A percentile compares a stretch with the other conserved stretches of the same genome.
These are phyloP conservation scores for Aureoboletus auriporus DNA, from an alignment of 768 basidiomycete genomes.

Conservation along the genomic window DNA sequence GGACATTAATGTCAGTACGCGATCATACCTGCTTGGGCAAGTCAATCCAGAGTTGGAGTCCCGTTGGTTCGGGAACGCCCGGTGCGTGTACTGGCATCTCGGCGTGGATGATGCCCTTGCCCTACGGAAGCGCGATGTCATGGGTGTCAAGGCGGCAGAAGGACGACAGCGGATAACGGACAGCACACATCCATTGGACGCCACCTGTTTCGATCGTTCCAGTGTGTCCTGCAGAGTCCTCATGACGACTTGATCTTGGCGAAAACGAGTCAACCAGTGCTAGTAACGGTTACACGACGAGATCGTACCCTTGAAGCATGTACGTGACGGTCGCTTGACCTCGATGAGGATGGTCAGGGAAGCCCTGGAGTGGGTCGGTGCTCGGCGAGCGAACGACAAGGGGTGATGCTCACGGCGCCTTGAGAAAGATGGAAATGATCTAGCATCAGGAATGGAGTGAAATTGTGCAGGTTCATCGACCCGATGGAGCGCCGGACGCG, in stretches of 20 bases:
- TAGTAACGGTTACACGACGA: background rate
- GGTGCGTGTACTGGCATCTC: slow-evolving; percentile 83
- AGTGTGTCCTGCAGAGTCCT: slow-evolving; percentile 87
- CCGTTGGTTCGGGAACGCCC: slow-evolving; percentile 68
- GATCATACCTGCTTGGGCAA: slow-evolving; percentile 59
- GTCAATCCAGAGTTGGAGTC: slow-evolving; percentile 87
- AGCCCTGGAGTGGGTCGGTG: slow-evolving; percentile 47
- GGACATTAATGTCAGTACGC: background rate
- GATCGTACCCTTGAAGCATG: slow-evolving; percentile 71
- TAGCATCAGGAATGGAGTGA: slow-evolving; percentile 89
- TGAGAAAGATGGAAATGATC: slow-evolving; percentile 73
- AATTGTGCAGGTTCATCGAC: slow-evolving; percentile 62
- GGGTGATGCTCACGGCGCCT: slow-evolving; percentile 53
- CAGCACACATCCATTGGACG: slow-evolving; percentile 94
- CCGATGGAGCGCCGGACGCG: slow-evolving; percentile 87
- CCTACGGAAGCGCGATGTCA: slow-evolving; percentile 28
- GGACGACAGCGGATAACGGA: slow-evolving; percentile 30
- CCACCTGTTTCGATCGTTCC: slow-evolving; percentile 77
- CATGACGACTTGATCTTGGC: slow-evolving; percentile 64
- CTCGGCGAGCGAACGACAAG: background rate
- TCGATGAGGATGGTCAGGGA: slow-evolving; percentile 91
- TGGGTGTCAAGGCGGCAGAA: background rate
- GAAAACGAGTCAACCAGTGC: background rate
- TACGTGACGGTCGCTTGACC: slow-evolving; percentile 90
- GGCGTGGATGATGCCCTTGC: slow-evolving; percentile 73